These are phyloP conservation scores for Agroathelia rolfsii DNA, from an alignment of 1,284 basidiomycete genomes.

Conservation along the genomic window DNA sequence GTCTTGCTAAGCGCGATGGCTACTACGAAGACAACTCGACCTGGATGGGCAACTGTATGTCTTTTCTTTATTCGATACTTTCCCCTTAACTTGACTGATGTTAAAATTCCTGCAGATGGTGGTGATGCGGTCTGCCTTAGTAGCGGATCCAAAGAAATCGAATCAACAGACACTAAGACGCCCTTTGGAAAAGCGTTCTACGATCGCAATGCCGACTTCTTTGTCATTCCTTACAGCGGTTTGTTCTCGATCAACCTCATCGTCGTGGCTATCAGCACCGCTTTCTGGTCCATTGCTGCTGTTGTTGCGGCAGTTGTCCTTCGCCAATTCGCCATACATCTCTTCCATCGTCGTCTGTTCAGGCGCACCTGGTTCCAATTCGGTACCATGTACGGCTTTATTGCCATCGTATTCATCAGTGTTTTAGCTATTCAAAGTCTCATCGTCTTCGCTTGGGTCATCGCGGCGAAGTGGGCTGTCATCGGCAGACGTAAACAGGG, in stretches of 20 bases:
- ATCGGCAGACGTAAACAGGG: constrained; percentile 29
- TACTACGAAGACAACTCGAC: constrained; percentile 32
- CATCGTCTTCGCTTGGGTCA: constrained; percentile 26
- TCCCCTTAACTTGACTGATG: too few relatives aligned
- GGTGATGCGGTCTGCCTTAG: constrained; percentile 30
- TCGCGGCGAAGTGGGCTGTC: constrained; percentile 30
- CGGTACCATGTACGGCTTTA: constrained; percentile 26
- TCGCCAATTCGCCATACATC: constrained; percentile 21
- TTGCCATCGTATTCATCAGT: constrained; percentile 26
- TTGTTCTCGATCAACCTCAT: constrained; percentile 27
- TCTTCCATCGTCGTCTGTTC: constrained; percentile 21
- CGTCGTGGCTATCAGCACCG: constrained; percentile 23
- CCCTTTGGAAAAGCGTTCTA: constrained; percentile 41
- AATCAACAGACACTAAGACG: constrained; percentile 24
- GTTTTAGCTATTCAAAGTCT: constrained; percentile 26
- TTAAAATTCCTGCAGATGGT: too few relatives aligned
- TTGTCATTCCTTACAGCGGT: constrained; percentile 31
- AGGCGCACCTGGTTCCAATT: constrained; percentile 25
- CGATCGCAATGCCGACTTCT: constrained; percentile 29
- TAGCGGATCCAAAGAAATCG: constrained; percentile 14
- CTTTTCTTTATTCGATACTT: too few relatives aligned
- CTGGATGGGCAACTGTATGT: constrained; percentile 38
- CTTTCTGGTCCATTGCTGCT: constrained; percentile 33
- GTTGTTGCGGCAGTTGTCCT: constrained; percentile 29
- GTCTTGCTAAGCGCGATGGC: constrained; percentile 28